These are phyloP conservation scores for Lithospermum erythrorhizon DNA, from an alignment of 257 asterid genomes.

Conservation along the genomic window DNA sequence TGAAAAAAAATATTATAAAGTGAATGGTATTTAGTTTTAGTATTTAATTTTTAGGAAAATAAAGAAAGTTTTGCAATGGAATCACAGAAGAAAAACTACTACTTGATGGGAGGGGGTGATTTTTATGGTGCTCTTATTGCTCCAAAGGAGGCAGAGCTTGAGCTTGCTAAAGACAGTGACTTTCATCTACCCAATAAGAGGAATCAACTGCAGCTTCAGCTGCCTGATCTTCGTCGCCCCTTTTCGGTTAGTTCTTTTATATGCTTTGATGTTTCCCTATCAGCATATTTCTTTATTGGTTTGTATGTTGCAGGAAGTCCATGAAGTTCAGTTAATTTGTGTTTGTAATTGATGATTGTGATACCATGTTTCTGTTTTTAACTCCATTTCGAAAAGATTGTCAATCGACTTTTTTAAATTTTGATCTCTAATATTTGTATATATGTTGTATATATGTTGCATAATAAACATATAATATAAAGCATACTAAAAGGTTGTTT, in stretches of 20 bases:
- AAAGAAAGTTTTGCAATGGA: slow-evolving; percentile 9
- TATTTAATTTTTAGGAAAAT: neutral
- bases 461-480: too few species aligned
- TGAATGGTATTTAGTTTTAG: neutral
- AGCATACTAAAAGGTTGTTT: too few species aligned
- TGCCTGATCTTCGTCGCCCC: neutral
- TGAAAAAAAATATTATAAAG: neutral
- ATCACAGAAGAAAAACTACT: slow-evolving; percentile 50
- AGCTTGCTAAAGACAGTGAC: neutral
- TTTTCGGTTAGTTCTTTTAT: neutral
- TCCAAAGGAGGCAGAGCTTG: slow-evolving; percentile 32
- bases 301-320: too few species aligned
- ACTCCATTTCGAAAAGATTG: too few species aligned
- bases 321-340: too few species aligned
- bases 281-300: too few species aligned
- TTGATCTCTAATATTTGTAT: too few species aligned
- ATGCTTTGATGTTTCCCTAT: too few species aligned
- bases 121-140: slow-evolving; percentile 27
- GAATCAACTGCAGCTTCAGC: slow-evolving; percentile 1
- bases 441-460: too few species aligned
- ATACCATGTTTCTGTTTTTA: too few species aligned
- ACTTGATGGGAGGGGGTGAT: slow-evolving; percentile 33
- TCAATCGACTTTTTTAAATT: too few species aligned
- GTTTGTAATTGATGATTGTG: too few species aligned
- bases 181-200: neutral